Evolutionary conservation across 2,329 filamentous ascomycete genomes (phyloP), one percentile per base, ranked within the genome.

Genomic region (Ramularia collo-cygni): DNA sequence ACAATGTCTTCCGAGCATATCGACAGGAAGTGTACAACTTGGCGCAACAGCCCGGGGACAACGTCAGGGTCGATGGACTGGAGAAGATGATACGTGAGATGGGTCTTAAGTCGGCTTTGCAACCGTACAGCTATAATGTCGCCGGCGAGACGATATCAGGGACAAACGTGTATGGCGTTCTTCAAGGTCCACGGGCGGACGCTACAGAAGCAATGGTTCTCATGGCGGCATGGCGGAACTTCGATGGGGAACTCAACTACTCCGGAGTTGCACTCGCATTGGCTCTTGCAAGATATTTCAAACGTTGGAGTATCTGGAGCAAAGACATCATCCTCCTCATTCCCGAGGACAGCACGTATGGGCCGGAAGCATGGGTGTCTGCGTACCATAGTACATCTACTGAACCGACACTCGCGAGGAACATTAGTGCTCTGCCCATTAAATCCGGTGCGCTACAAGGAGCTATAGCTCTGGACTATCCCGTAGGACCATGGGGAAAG

Each of bases 311-410:
- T 38, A 74, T 98, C 18, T 98, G 92, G 92, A 95, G 89, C 43
- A 98, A 98, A 65, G 92, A 98, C 62, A 95, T 98, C 52, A 90
- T 98, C 43, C 79, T 98, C 53, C 67, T 98, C 4, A 75, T 98
- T 33, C 81, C 92, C 0, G 82, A 85, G 0, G 92, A 98, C 64
- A 94, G 87, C 62, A 83, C 81, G 43, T 83, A 85, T 8, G 92
- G 90, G 1, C 86, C 88, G 0, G 89, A 96, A 61, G 92, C 92
- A 16, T 98, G 92, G 92, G 86, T 95, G 7, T 89, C 95, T 58
- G 92, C 92, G 1, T 98, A 98, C 63, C 92, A 98, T 63, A 86
- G 95, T 61, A 82, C 85, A 14, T 88, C 95, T 57, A 74, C 83
- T 50, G 73, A 82, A 1, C 66, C 74, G 4, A 75, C 72, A 6